Conservation (phyloP, 441 rosid genomes). For the Dalechampia spathulata region DNA sequence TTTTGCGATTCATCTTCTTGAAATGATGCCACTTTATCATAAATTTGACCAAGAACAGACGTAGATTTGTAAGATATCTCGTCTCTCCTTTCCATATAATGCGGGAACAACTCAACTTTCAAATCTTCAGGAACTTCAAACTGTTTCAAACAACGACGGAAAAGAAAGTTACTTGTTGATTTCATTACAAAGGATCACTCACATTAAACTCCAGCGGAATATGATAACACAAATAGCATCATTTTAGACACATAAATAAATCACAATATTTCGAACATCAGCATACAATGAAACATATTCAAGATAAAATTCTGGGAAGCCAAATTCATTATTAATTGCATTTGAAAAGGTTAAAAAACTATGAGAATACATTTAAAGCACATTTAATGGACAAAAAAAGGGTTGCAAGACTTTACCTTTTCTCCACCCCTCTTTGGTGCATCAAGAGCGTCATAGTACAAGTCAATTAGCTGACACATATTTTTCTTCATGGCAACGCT, state of each 20-base stretch:
- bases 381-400: not conserved
- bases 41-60: slow-evolving; percentile 64
- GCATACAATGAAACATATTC: not conserved
- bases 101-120: slow-evolving; percentile 44
- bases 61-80: slow-evolving; percentile 34
- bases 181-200: too few species aligned
- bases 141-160: slow-evolving; percentile 26
- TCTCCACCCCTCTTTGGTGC: slow-evolving; percentile 54
- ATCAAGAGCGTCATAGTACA: slow-evolving; percentile 78
- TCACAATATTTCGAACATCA: not conserved
- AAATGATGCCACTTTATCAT: slow-evolving; percentile 34
- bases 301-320: not conserved
- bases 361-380: not conserved
- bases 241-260: too few species aligned
- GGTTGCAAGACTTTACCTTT: slow-evolving; percentile 30
- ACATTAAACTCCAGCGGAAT: too few species aligned
- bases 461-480: slow-evolving; percentile 32
- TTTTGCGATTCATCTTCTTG: slow-evolving; percentile 12
- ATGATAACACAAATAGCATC: too few species aligned
- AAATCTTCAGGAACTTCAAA: slow-evolving; percentile 38
- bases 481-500: slow-evolving; percentile 27
- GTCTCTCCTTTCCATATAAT: slow-evolving; percentile 45
- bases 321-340: not conserved
- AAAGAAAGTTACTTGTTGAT: too few species aligned
- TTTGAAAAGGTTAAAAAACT: slow-evolving; percentile 2